Base-by-base conservation (phyloP, 2,329 filamentous ascomycete genomes). In the Penicillium crustosum region DNA sequence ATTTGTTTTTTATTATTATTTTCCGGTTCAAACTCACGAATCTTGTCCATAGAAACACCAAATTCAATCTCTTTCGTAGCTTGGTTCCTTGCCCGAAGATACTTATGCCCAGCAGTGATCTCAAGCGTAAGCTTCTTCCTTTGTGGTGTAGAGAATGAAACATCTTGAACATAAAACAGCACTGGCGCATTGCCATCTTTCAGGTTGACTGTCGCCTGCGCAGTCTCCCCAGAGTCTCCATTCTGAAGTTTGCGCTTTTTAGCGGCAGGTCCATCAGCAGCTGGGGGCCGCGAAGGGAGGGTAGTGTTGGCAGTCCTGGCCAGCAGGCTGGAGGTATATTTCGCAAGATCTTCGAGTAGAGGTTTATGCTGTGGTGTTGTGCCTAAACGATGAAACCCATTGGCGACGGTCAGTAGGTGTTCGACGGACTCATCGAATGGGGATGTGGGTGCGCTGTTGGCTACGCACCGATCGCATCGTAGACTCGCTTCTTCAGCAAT, bases 51-150 rank as follows among this genome's bases (percentile, higher is more conserved):
- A 0, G 76, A 68, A 36, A 85, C 72, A 17, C 79, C 79, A 67
- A 84, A 83, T 62, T 85, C 83, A 43, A 86, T 75, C 57, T 78
- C 75, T 43, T 77, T 79, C 19, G 79, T 81, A 3, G 78, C 71
- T 42, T 84, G 77, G 55, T 81, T 81, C 57, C 79, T 72, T 29
- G 78, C 81, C 43, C 81, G 77, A 38, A 85, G 73, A 52, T 68
- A 80, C n/a, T 66, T 64, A 57, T 64, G 65, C 52, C 69, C 69
- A 48, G 73, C 72, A 36, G 83, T 77, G n/a, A 87, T 70, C 67
- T 86, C 82, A 29, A 88, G 75, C 48, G 78, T 82, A 59, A 86
- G 77, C 75, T 88, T 88, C 76, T 87, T 88, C 53, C 86, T 77
- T 64, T 85, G 82, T 3, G 86, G 86, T 0, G 86, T 78, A 17